Evolutionary conservation across 768 basidiomycete genomes (phyloP).

Genomic region (Xerocomellus intermedius): DNA sequence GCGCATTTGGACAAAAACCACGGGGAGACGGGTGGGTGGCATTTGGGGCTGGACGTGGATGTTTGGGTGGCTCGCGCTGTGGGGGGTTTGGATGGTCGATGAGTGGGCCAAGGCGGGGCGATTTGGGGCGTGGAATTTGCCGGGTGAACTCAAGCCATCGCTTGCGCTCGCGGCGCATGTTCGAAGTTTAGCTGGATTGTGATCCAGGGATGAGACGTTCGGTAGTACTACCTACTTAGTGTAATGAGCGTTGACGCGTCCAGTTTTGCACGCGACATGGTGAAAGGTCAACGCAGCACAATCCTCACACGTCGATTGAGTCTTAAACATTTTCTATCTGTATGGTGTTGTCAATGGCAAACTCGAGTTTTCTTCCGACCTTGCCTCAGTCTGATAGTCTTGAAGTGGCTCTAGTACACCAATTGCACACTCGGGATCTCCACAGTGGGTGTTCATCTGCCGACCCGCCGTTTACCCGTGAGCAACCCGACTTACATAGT

Average conservation of each 20-base stretch:
- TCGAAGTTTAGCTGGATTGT: not conserved
- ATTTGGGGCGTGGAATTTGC: not conserved
- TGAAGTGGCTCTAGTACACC: conserved; percentile 58
- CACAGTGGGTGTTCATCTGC: too few species aligned
- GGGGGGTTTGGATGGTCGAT: not conserved
- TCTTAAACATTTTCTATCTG: not conserved
- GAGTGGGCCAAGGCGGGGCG: not conserved
- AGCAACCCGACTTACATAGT: too few species aligned
- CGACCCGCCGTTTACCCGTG: too few species aligned
- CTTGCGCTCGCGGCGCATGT: conserved; percentile 27
- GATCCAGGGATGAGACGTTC: too few species aligned
- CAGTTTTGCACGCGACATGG: too few species aligned
- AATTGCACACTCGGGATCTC: conserved; percentile 7
- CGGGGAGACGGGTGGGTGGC: not conserved
- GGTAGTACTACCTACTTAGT: too few species aligned
- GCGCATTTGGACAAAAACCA: not conserved
- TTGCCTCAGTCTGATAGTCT: conserved; percentile 50
- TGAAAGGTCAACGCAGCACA: not conserved
- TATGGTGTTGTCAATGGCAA: conserved; percentile 14
- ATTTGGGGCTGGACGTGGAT: not conserved
- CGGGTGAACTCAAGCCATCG: conserved; percentile 10
- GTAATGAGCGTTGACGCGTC: too few species aligned
- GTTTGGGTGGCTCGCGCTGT: not conserved
- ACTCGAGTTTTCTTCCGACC: conserved; percentile 46
- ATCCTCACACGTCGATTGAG: not conserved